Base-by-base conservation (phyloP, 805 yeast genomes). In the Wickerhamomyces strasburgensis region DNA sequence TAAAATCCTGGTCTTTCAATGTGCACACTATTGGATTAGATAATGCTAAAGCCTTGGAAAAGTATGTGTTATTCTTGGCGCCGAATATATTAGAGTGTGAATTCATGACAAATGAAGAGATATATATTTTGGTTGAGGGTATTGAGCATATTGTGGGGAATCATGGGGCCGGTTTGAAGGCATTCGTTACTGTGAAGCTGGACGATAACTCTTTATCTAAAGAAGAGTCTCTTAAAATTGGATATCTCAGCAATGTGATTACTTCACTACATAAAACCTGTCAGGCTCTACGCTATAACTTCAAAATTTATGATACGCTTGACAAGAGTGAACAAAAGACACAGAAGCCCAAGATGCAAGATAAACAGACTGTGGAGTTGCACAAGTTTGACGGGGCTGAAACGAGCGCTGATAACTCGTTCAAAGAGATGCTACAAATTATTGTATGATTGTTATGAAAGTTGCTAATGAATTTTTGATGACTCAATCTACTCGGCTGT, bases 51-150 rank as follows among this genome's bases (percentile, higher is more conserved):
- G 43, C 37, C 3, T 52, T 57, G 17, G 48, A 58, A 13, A 51
- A 56, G 24, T 65, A 54, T 35, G 42, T 61, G 5, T 44, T 53
- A 6, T 71, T 62, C 40, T 34, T 71, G 6, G 54, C 65, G 1
- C 38, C 57, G 2, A 72, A 74, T 41, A 36, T 80, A 6, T 49
- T 68, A 1, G 52, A 50, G 3, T 47, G 69, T 13, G 61, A 59
- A 3, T 67, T 76, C 29, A 44, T 49, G 0, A 60, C 68, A 0
- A 52, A 67, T 31, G 85, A 80, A 38, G 86, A 81, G 35, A 68
- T 75, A 0, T 65, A 70, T 31, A 40, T 61, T 0, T 21, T 79
- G 1, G 48, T 75, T 3, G 54, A 60, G 31, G 67, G 62, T 1
- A 49, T 79, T 25, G 78, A 78, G 19, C 5, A 33, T 4, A 21